phyloP scores from a whole-genome alignment of 108 stramenopile genomes.

The Fistulifera pelliculosa region DNA sequence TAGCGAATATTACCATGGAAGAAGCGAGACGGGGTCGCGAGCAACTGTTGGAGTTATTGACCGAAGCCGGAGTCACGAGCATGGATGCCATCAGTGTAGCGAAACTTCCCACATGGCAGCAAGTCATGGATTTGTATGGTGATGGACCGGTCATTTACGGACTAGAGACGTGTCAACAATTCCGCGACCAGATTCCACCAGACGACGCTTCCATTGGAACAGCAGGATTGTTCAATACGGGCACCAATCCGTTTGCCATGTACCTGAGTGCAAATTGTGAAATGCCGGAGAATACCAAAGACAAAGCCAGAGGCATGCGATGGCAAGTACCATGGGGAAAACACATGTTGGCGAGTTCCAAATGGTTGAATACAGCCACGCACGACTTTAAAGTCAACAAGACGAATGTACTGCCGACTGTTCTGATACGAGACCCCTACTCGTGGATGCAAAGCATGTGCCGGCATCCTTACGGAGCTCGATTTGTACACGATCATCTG shows the following conservation, averaged over 20 bases:
- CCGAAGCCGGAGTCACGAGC: constrained; percentile 26
- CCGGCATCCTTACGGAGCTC: constrained; percentile 36
- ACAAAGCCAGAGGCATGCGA: constrained; percentile 13
- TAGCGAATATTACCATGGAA: constrained; percentile 13
- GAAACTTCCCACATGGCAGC: constrained; percentile 28
- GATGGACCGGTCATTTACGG: constrained; percentile 47
- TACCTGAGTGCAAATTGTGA: constrained; percentile 28
- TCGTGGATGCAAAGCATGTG: constrained; percentile 83
- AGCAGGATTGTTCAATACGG: constrained; percentile 72
- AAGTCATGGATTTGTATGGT: constrained; percentile 51
- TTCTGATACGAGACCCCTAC: constrained; percentile 76
- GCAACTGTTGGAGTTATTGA: constrained; percentile 13
- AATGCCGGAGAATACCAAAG: constrained; percentile 30
- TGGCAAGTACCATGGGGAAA: constrained; percentile 83
- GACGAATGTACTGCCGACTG: constrained; percentile 59
- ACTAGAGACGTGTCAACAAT: constrained; percentile 24
- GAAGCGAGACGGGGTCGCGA: constrained; percentile 27
- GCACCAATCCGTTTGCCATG: constrained; percentile 61
- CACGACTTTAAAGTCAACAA: constrained; percentile 25
- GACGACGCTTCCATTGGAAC: constrained; percentile 45
- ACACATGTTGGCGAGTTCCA: constrained; percentile 38
- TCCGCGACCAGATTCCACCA: constrained; percentile 17
- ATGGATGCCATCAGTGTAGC: constrained; percentile 17
- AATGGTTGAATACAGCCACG: constrained; percentile 25
- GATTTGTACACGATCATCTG: neutral